Conservation (phyloP, 176 grass and related monocot genomes). For the Rhipidocladum racemiflorum region DNA sequence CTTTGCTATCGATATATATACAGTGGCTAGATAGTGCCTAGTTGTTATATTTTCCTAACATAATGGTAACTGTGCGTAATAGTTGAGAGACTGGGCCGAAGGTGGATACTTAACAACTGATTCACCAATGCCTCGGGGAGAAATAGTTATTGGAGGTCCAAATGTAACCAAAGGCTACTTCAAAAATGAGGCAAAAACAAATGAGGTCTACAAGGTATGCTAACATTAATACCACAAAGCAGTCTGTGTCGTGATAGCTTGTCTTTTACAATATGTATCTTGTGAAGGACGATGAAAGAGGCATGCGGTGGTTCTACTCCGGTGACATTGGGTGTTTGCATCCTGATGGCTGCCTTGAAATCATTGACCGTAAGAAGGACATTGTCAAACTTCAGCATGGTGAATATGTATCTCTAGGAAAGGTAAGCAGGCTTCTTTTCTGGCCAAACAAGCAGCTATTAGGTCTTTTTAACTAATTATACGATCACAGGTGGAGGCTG, state of each 20-base stretch:
- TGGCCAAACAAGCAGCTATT: not conserved
- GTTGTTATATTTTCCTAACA: conserved; percentile 20
- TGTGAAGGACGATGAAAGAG: conserved; percentile 73
- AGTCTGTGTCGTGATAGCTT: not conserved
- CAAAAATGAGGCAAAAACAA: conserved; percentile 89
- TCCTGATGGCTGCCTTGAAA: conserved; percentile 89
- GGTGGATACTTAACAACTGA: conserved; percentile 82
- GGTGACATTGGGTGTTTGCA: conserved; percentile 84
- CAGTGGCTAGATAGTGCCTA: not conserved
- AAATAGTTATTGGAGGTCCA: conserved; percentile 91
- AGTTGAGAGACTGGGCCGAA: conserved; percentile 92
- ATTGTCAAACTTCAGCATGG: conserved; percentile 97
- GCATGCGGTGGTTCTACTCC: conserved; percentile 91
- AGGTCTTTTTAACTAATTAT: not conserved
- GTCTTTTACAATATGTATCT: not conserved
- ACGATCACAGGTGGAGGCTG: conserved; percentile 67
- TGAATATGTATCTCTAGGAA: conserved; percentile 97
- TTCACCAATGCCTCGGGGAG: conserved; percentile 89
- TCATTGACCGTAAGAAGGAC: conserved; percentile 93
- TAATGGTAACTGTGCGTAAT: conserved; percentile 15
- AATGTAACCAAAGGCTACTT: conserved; percentile 89
- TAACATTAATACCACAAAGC: not conserved
- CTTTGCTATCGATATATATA: too few species aligned
- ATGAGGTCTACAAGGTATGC: conserved; percentile 85
- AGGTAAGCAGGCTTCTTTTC: conserved; percentile 44